Evolutionary conservation across 2,329 filamentous ascomycete genomes (phyloP), one percentile per base, ranked within the genome.

Genomic region (Talaromyces islandicus): DNA sequence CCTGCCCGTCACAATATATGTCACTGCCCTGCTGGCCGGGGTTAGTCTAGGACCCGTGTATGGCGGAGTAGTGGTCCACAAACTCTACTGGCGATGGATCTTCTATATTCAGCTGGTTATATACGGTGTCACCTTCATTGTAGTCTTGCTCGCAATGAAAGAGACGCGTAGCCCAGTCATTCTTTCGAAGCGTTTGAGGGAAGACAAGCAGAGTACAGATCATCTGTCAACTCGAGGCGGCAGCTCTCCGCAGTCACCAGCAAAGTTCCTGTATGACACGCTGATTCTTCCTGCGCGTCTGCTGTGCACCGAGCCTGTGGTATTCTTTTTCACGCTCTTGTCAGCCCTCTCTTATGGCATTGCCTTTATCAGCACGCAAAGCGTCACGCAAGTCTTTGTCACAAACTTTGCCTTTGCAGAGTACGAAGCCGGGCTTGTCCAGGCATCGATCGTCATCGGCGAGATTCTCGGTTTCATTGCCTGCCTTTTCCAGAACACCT

Each of bases 41-140:
- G 68, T 77, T 10, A 78, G 72, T 30, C 73, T 78, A 30, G 78
- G 78, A 0, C 78, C 78, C 1, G 75, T 80, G 0, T 70, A 79
- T 21, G 78, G 78, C 1, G 74, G 74, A 32, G 67, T 72, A 0
- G 71, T 76, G 24, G 64, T 63, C 17, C 54, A 63, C 14, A 64
- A 56, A 27, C 64, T 69, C 19, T 61, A 64, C 0, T 66, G 64
- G 67, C 64, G 66, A 21, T 79, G 77, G 77, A 75, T 80, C 46
- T 75, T 73, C 19, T 71, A 76, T 53, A 65, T 75, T 9, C 76
- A 80, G 53, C 67, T 80, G n/a, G 76, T 79, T 53, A 32, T 54
- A 30, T 54, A 32, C 25, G 25, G 52, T n/a, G 25, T 30, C 19
- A 21, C 30, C 11, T 54, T 32, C 52, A 32, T 29, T 54, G 17